phyloP scores from a whole-genome alignment of 2,329 filamentous ascomycete species.

The Fusarium proliferatum region DNA sequence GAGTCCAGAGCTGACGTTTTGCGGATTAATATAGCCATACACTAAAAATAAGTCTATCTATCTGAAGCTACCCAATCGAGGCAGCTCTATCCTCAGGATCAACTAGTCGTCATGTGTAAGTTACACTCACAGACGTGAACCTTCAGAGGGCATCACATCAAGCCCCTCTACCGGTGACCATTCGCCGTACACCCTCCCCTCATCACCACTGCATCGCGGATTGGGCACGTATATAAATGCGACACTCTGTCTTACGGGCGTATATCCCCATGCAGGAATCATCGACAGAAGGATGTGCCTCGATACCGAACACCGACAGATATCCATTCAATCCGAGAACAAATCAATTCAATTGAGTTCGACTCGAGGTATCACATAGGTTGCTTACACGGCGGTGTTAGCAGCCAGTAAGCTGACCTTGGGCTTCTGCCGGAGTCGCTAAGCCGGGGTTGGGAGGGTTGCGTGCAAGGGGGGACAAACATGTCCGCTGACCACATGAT shows the following conservation, averaged over 20 bases:
- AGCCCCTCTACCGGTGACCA: background rate
- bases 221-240: conserved; percentile 15
- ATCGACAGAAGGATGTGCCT: background rate
- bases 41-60: background rate
- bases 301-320: conserved; percentile 31
- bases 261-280: conserved; percentile 18
- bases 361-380: background rate
- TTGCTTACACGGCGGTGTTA: background rate
- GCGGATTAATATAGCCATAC: conserved; percentile 23
- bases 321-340: conserved; percentile 13
- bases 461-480: background rate
- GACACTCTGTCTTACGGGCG: background rate
- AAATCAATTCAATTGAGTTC: background rate
- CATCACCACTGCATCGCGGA: conserved; percentile 1
- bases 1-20: background rate
- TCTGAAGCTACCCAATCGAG: background rate
- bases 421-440: background rate
- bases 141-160: background rate
- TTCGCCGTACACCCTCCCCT: conserved; percentile 26
- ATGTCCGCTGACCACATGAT: conserved; percentile 4
- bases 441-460: conserved; percentile 14
- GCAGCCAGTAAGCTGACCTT: conserved; percentile 14
- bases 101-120: background rate
- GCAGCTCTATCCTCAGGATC: background rate
- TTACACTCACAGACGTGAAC: background rate